phyloP scores from a whole-genome alignment of 495 filamentous ascomycete genomes.

The Penicillium manginii region DNA sequence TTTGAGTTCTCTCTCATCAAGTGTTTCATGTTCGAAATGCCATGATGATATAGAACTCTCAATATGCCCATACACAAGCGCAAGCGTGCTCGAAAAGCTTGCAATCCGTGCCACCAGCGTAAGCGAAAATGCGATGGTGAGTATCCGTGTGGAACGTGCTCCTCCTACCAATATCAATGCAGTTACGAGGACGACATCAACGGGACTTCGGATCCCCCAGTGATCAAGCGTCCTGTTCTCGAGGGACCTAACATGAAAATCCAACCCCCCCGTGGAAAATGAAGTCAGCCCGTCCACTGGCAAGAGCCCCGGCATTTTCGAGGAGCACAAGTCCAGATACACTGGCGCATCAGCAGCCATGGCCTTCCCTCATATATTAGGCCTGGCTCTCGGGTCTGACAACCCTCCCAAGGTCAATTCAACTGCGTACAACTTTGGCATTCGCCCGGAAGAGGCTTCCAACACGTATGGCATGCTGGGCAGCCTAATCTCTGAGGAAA shows the following conservation, averaged over 20 bases:
- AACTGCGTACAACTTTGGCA: slow-evolving; percentile 38
- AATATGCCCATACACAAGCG: too few species aligned
- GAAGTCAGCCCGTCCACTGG: too few species aligned
- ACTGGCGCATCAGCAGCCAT: slow-evolving; percentile 35
- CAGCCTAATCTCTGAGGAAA: slow-evolving; percentile 31
- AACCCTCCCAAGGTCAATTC: slow-evolving; percentile 32
- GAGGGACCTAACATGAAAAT: too few species aligned
- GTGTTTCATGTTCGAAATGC: too few species aligned
- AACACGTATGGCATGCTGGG: slow-evolving; percentile 25
- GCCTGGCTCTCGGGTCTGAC: slow-evolving; percentile 33
- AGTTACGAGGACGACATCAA: slow-evolving; percentile 6
- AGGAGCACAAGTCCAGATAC: slow-evolving; percentile 37
- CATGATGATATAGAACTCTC: too few species aligned
- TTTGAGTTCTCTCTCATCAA: too few species aligned
- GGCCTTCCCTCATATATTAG: slow-evolving; percentile 39
- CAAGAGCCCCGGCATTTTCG: slow-evolving; percentile 33
- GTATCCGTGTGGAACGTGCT: slow-evolving; percentile 36
- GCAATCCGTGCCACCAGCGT: slow-evolving; percentile 39
- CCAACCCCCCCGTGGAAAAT: too few species aligned
- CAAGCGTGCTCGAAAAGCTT: slow-evolving; percentile 38
- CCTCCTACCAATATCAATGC: slow-evolving; percentile 29
- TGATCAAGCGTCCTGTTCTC: slow-evolving; percentile 20
- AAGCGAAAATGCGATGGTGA: slow-evolving; percentile 39
- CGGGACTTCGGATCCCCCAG: slow-evolving; percentile 3
- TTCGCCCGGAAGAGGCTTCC: slow-evolving; percentile 36